Evolutionary conservation across 306 rosid species (phyloP).

Genomic region (Aeschynomene evenia): DNA sequence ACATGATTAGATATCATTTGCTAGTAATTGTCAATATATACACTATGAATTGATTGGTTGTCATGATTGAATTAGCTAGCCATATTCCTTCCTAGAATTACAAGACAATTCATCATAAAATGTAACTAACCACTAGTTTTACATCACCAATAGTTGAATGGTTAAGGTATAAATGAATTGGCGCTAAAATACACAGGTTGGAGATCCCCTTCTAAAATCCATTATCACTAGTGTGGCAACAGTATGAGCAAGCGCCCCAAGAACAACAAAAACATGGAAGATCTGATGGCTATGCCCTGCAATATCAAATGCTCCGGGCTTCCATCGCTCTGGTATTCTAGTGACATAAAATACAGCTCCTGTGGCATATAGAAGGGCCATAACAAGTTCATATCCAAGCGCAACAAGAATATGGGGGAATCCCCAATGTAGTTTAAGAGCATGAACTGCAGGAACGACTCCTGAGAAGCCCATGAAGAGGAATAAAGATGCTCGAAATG

Average conservation of each 20-base stretch:
- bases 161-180: not conserved
- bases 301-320: constrained; percentile 85
- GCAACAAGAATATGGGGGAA: constrained; percentile 48
- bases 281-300: constrained; percentile 98
- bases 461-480: constrained; percentile 94
- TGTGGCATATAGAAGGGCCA: constrained; percentile 68
- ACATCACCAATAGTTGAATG: not conserved
- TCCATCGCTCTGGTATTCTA: constrained; percentile 83
- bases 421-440: constrained; percentile 62
- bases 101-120: not conserved
- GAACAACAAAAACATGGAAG: constrained; percentile 79
- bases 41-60: constrained; percentile 3
- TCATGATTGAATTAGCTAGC: not conserved
- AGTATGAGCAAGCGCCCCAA: constrained; percentile 77
- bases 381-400: constrained; percentile 62
- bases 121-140: not conserved
- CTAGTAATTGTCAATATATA: not conserved
- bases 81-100: not conserved
- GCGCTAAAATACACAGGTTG: constrained; percentile 45
- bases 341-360: constrained; percentile 72
- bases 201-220: constrained; percentile 62
- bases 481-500: constrained; percentile 65
- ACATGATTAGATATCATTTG: too few species aligned
- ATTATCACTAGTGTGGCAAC: constrained; percentile 60
- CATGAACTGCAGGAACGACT: constrained; percentile 67